phyloP scores from a whole-genome alignment of 805 yeast species.

The Saturnispora diversa region DNA sequence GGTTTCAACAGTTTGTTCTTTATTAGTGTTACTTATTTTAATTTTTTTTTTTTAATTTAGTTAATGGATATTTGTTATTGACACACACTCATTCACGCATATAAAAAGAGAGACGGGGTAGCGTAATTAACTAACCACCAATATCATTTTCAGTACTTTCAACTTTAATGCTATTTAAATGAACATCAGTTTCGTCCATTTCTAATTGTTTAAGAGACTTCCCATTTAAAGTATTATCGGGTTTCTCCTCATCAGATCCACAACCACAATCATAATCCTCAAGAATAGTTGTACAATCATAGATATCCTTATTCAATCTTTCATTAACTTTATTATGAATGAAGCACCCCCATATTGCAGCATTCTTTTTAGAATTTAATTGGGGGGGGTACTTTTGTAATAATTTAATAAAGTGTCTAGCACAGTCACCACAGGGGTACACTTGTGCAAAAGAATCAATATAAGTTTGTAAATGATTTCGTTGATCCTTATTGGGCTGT shows the following conservation, averaged over 20 bases:
- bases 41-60: too few relatives aligned
- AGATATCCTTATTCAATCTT: slow-evolving; percentile 55
- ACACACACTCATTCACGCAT: too few relatives aligned
- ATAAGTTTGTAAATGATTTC: slow-evolving; percentile 53
- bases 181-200: slow-evolving; percentile 27
- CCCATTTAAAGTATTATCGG: slow-evolving; percentile 28
- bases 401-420: slow-evolving; percentile 74
- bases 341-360: slow-evolving; percentile 95
- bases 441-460: slow-evolving; percentile 77
- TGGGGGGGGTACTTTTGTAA: slow-evolving; percentile 79
- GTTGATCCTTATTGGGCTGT: slow-evolving; percentile 56
- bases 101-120: too few relatives aligned
- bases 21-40: too few relatives aligned
- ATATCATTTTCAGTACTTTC: slow-evolving; percentile 35
- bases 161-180: slow-evolving; percentile 38
- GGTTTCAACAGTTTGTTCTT: too few relatives aligned
- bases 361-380: slow-evolving; percentile 60
- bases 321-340: slow-evolving; percentile 82
- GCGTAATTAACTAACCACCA: slow-evolving; percentile 22
- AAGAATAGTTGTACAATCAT: slow-evolving; percentile 77
- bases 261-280: slow-evolving; percentile 98
- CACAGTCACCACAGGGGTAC: slow-evolving; percentile 97
- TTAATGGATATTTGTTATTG: too few relatives aligned
- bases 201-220: slow-evolving; percentile 13
- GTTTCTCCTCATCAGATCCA: slow-evolving; percentile 60